These are phyloP conservation scores for Trichothecium sympodiale DNA, from an alignment of 2,329 filamentous ascomycete genomes.

Conservation along the genomic window DNA sequence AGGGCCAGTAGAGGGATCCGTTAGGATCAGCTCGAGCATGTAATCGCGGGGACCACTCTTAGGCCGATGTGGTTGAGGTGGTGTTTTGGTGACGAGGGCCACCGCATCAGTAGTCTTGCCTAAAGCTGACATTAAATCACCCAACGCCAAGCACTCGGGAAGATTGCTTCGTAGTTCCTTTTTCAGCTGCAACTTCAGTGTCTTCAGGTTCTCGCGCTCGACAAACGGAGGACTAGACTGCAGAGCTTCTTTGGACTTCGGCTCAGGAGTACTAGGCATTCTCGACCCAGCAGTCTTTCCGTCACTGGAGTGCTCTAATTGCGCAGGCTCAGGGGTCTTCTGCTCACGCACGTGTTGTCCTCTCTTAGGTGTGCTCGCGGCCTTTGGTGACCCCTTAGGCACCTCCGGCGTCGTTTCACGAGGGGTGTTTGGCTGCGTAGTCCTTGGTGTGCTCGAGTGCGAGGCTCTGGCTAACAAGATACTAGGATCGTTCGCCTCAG, in stretches of 20 bases:
- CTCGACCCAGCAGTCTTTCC: neutral
- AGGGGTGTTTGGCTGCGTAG: neutral
- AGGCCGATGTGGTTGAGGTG: slow-evolving; percentile 39
- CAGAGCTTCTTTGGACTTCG: neutral
- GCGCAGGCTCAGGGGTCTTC: neutral
- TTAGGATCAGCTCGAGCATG: slow-evolving; percentile 45
- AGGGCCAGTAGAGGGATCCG: slow-evolving; percentile 43
- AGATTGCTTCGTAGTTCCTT: slow-evolving; percentile 36
- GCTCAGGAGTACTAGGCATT: neutral
- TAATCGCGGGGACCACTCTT: slow-evolving; percentile 49
- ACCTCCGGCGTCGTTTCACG: neutral
- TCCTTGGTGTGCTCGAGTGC: neutral
- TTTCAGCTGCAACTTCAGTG: slow-evolving; percentile 33
- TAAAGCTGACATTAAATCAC: slow-evolving; percentile 37
- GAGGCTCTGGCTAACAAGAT: slow-evolving; percentile 11
- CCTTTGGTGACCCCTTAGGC: neutral
- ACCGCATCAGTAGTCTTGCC: slow-evolving; percentile 41
- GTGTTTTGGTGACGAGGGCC: slow-evolving; percentile 40
- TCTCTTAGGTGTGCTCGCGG: neutral
- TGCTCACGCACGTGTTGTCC: neutral
- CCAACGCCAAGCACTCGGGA: slow-evolving; percentile 41
- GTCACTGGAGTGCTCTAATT: neutral
- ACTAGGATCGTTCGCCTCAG: slow-evolving; percentile 14
- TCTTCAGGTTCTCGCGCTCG: slow-evolving; percentile 16
- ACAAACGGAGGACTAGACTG: neutral